These are phyloP conservation scores for Leishmania amazonensis DNA, from an alignment of 208 protist genomes.

Conservation along the genomic window DNA sequence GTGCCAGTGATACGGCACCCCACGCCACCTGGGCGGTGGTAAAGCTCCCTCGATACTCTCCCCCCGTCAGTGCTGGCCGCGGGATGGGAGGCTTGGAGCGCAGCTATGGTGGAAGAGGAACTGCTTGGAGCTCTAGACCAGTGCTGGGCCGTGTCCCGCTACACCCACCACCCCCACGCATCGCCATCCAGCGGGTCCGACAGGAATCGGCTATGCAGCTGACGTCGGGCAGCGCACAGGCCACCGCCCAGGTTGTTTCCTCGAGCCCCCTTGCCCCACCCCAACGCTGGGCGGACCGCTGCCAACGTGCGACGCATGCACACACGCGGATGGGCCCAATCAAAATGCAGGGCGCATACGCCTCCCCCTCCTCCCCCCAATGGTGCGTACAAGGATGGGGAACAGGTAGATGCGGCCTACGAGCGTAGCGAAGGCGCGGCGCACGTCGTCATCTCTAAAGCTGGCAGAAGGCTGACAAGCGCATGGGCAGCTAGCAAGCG, in stretches of 20 bases:
- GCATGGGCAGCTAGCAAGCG: not conserved
- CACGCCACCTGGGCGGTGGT: not conserved
- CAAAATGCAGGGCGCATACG: too few relatives aligned
- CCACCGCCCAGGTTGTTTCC: not conserved
- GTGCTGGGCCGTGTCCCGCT: not conserved
- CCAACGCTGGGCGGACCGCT: not conserved
- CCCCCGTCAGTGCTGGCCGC: too few relatives aligned
- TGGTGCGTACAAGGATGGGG: too few relatives aligned
- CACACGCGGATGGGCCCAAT: too few relatives aligned
- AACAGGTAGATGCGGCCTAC: too few relatives aligned
- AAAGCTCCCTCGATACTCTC: too few relatives aligned
- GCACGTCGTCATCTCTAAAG: not conserved
- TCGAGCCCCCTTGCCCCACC: not conserved
- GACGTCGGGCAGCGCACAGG: conserved; percentile 3
- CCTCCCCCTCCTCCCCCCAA: too few relatives aligned
- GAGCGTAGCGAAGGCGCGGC: not conserved
- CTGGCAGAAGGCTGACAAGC: not conserved
- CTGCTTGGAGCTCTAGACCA: not conserved
- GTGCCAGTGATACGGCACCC: not conserved
- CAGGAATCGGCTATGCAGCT: not conserved
- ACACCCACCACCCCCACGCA: too few relatives aligned
- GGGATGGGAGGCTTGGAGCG: too few relatives aligned
- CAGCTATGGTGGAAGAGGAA: not conserved
- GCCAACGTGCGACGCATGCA: too few relatives aligned
- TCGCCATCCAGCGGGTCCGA: too few relatives aligned